Evolutionary conservation across 2,329 filamentous ascomycete species (phyloP).

Genomic region (Tolypocladium amazonense): DNA sequence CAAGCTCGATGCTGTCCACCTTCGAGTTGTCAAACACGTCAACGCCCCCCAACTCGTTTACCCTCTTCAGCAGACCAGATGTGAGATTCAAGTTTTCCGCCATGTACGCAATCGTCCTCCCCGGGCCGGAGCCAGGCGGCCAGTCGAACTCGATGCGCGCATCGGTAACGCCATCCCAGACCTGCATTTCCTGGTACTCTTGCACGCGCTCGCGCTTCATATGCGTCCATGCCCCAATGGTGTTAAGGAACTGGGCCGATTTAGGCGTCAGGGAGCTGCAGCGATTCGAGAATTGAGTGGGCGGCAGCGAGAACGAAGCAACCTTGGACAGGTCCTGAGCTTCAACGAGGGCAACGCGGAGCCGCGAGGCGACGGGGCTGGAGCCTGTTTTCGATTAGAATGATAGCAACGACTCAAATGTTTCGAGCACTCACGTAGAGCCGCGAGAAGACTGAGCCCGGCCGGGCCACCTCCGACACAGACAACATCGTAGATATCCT

Average conservation of each 20-base stretch:
- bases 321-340: slow-evolving; percentile 70
- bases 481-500: slow-evolving; percentile 85
- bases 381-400: slow-evolving; percentile 43
- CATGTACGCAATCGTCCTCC: slow-evolving; percentile 83
- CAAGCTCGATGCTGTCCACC: slow-evolving; percentile 71
- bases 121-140: slow-evolving; percentile 34
- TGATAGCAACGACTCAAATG: neutral
- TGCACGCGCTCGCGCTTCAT: slow-evolving; percentile 66
- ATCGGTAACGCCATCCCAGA: slow-evolving; percentile 90
- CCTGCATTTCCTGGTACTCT: slow-evolving; percentile 91
- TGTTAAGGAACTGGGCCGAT: slow-evolving; percentile 71
- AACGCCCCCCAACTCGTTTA: slow-evolving; percentile 59
- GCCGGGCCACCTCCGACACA: slow-evolving; percentile 85
- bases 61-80: slow-evolving; percentile 60
- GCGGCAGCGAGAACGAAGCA: slow-evolving; percentile 53
- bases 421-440: slow-evolving; percentile 46
- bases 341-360: slow-evolving; percentile 84
- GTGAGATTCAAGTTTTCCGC: slow-evolving; percentile 88
- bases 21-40: slow-evolving; percentile 66
- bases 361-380: slow-evolving; percentile 60
- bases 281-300: slow-evolving; percentile 75
- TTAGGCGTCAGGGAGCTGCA: slow-evolving; percentile 90
- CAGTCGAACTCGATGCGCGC: slow-evolving; percentile 85
- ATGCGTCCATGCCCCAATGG: slow-evolving; percentile 78
- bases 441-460: slow-evolving; percentile 71